Evolutionary conservation across 495 filamentous ascomycete species (phyloP).

Genomic region (Penicillium chermesinum): DNA sequence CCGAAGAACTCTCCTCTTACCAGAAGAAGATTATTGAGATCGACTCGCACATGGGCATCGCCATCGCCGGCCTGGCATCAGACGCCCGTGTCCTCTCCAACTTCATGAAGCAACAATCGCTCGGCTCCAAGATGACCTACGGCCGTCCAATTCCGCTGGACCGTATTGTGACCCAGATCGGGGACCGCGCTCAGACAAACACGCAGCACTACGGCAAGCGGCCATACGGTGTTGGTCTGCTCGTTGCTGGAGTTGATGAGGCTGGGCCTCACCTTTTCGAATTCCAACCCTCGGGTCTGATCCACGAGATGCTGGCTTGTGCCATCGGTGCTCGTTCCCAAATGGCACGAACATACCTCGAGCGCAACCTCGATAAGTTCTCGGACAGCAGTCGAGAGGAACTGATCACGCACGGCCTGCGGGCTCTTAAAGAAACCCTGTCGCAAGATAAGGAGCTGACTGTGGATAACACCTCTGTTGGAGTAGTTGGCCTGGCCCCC

Average conservation of each 20-base stretch:
- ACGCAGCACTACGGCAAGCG: conserved; percentile 96
- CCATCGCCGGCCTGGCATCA: conserved; percentile 93
- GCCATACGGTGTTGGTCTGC: conserved; percentile 91
- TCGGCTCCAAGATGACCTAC: conserved; percentile 91
- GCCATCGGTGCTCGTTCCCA: conserved; percentile 94
- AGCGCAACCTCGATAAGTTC: conserved; percentile 84
- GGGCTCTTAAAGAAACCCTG: conserved; percentile 89
- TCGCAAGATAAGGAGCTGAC: conserved; percentile 97
- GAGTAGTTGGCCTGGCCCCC: conserved; percentile 62
- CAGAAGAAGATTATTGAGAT: conserved; percentile 98
- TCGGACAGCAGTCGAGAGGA: conserved; percentile 67
- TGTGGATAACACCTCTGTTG: conserved; percentile 90
- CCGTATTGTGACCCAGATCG: conserved; percentile 83
- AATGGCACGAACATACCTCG: conserved; percentile 95
- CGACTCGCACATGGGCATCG: conserved; percentile 91
- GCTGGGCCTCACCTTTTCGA: conserved; percentile 93
- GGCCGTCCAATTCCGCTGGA: conserved; percentile 85
- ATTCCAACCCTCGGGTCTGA: conserved; percentile 94
- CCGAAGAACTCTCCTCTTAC: conserved; percentile 98
- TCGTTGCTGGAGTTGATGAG: conserved; percentile 91
- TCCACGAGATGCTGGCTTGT: conserved; percentile 92
- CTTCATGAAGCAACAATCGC: conserved; percentile 99
- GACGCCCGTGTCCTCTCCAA: conserved; percentile 99
- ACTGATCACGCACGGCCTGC: conserved; percentile 82
- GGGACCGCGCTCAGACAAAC: conserved; percentile 93